Base-by-base conservation (phyloP, 768 basidiomycete species). In the Porphyrellus cyaneotinctus region DNA sequence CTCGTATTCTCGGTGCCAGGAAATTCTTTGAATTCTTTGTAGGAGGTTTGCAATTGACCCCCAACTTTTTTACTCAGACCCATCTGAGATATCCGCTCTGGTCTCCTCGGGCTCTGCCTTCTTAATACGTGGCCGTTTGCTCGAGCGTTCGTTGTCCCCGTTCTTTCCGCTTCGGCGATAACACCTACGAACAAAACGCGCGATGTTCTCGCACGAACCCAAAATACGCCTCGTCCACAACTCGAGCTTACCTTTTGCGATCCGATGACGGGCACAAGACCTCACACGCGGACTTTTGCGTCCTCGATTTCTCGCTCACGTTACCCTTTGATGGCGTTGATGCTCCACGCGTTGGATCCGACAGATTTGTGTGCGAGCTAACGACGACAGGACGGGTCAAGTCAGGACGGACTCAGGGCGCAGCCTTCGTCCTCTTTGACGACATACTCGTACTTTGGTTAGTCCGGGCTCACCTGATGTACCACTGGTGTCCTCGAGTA, bases 241-340 rank as follows among this genome's bases (percentile, higher is more conserved):
- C 44, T 22, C n/a, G n/a, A 36, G 15, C 42, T 48, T 43, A 32
- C 58, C 41, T 52, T 52, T 49, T 51, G 44, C 45, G 45, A 56
- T 49, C 51, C 46, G 44, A 49, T 56, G 30, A 53, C 49, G 23
- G 50, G 26, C 36, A 12, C 20, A 35, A 55, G 49, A 14, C 52
- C 36, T 37, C 31, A 9, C 30, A 24, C 26, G 24, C 24, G 39
- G 33, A 39, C 43, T 33, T 49, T 56, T 3, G 45, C 46, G 26
- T 54, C 62, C 37, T 54, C 42, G 14, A 58, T 49, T 38, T 58
- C 47, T 51, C 45, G 49, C 48, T 61, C 28, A 5, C 48, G 43
- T 30, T 49, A 52, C 15, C 48, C 35, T 26, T 52, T 32, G 47
- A 62, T 43, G 13, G 52, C 42, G 15, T 38, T 44, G 32, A 59